Evolutionary conservation across 2,329 filamentous ascomycete species (phyloP), one percentile per base, ranked within the genome.

Genomic region (Penicillium verrucosum): DNA sequence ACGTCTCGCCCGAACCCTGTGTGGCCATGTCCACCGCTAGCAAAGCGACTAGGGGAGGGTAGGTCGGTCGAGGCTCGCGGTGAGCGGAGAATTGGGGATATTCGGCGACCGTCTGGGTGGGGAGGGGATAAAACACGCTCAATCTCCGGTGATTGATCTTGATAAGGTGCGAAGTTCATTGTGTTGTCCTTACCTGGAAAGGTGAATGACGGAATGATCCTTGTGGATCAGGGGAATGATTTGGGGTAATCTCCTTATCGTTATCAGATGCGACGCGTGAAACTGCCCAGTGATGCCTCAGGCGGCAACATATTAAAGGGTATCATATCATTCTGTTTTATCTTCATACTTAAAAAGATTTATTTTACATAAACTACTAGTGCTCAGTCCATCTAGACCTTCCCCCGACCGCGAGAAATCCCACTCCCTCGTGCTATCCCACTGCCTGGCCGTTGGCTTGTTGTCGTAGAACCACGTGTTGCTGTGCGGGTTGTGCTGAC

Each of bases 111-210:
- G 34, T 74, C 71, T 8, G 69, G 64, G 78, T 84, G 77, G 11
- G 86, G 82, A 51, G 92, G 90, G 21, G 90, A 95, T 72, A 92
- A 82, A 51, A 89, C 86, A 68, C 93, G 90, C 65, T 86, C 85
- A 66, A 88, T 83, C 78, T 97, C 92, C 10, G 94, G 94, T 16
- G 89, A 89, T 47, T 89, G 89, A 75, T 93, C 93, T 80, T 97
- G 94, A 78, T 97, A 99, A 37, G 94, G 94, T 44, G 94, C 94
- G 74, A 97, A 99, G 79, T 97, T 90, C 89, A 94, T 94, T 54
- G 67, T 78, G 59, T 54, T 12, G 27, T 40, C 8, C 8, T 18
- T 46, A 37, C n/a, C 42, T 38, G 12, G 12, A 38, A 30, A 52
- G 41, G n/a, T 14, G 25, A 38, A 46, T 47, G 40, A 38, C 32